Evolutionary conservation across 306 rosid species (phyloP).

Genomic region (Prosopis cineraria): DNA sequence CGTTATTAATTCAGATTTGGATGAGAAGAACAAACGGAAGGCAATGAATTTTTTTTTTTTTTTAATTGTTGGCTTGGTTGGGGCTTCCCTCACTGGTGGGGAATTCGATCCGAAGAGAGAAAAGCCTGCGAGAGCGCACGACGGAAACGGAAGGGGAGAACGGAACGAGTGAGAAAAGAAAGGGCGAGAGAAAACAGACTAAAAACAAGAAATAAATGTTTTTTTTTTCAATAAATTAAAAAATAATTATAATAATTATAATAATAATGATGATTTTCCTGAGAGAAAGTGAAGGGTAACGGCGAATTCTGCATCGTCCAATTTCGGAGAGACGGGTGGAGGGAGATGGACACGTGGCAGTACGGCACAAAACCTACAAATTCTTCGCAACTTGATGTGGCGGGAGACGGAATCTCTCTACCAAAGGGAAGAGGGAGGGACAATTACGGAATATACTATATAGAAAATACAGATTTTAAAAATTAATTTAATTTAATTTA

Average conservation of each 20-base stretch:
- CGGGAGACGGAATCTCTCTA: slow-evolving; percentile 50
- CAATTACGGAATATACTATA: not conserved
- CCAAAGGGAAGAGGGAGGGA: not conserved
- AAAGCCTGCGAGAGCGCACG: slow-evolving; percentile 45
- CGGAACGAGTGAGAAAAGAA: slow-evolving; percentile 13
- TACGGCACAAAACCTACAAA: not conserved
- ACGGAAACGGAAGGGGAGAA: not conserved
- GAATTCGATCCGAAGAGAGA: slow-evolving; percentile 59
- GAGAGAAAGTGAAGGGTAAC: slow-evolving; percentile 22
- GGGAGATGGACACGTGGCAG: slow-evolving; percentile 50
- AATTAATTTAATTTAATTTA: no score
- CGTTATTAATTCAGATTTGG: not conserved
- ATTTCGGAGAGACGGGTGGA: slow-evolving; percentile 14
- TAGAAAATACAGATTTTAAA: no score
- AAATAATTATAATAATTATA: not conserved
- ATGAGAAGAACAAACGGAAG: not conserved
- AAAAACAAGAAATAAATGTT: not conserved
- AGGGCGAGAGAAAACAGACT: slow-evolving; percentile 29
- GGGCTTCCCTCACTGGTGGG: slow-evolving; percentile 37
- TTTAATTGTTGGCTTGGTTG: not conserved
- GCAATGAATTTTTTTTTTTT: not conserved
- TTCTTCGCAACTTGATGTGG: slow-evolving; percentile 48
- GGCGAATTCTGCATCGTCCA: slow-evolving; percentile 41
- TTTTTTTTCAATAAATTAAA: not conserved
- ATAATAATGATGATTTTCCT: not conserved